A percentile compares a stretch with the other conserved stretches of the same genome.
Conservation (phyloP, 2,329 filamentous ascomycete species). For the Talaromyces sp. region DNA sequence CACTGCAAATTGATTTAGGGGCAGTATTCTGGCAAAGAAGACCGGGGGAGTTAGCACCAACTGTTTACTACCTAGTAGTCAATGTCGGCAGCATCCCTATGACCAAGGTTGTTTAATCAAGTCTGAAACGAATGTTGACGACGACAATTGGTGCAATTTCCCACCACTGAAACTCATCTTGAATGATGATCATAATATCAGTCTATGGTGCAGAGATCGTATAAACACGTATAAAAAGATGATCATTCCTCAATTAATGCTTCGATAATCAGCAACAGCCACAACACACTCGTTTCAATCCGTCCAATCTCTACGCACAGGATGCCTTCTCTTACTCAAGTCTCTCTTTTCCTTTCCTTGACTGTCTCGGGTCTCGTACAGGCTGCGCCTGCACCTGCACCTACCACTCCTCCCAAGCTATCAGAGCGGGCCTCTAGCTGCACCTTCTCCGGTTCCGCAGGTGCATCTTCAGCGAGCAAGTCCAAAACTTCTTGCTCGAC, state of each 20-base stretch:
- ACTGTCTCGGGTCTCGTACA: background rate
- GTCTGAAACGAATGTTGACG: background rate
- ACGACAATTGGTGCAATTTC: background rate
- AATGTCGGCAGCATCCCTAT: background rate
- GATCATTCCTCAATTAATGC: background rate
- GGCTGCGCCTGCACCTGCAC: background rate
- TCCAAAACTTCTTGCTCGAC: conserved; percentile 29
- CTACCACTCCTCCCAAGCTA: background rate
- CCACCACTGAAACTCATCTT: background rate
- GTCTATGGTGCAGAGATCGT: background rate
- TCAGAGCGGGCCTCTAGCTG: background rate
- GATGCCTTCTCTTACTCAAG: background rate
- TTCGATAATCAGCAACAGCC: background rate
- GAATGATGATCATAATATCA: background rate
- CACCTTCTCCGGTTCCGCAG: conserved; percentile 3
- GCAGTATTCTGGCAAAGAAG: background rate
- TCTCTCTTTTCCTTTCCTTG: background rate
- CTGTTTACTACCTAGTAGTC: background rate
- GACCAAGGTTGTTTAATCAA: background rate
- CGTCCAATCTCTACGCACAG: background rate
- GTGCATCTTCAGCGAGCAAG: conserved; percentile 24
- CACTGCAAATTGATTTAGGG: background rate
- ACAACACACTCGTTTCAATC: background rate
- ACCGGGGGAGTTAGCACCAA: background rate
- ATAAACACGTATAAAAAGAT: background rate